Evolutionary conservation across 495 filamentous ascomycete genomes (phyloP).

Genomic region (Xylaria telfairii): DNA sequence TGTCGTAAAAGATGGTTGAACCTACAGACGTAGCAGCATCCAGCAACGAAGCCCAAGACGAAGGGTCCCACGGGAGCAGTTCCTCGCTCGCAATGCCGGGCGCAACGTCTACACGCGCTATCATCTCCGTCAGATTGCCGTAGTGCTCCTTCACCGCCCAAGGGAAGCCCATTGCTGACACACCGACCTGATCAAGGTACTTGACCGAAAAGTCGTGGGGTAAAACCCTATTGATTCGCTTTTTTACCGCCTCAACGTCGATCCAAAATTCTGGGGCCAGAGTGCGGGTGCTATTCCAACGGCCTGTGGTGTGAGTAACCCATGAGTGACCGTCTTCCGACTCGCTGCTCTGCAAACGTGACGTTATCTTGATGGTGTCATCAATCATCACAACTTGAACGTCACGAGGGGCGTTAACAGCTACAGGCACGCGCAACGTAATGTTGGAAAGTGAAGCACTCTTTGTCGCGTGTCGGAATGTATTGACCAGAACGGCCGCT

Average conservation of each 20-base stretch:
- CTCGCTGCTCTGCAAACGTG: slow-evolving; percentile 35
- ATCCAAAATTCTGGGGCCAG: slow-evolving; percentile 11
- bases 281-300: slow-evolving; percentile 11
- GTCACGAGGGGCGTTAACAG: slow-evolving; percentile 42
- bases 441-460: slow-evolving; percentile 38
- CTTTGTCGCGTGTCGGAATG: slow-evolving; percentile 44
- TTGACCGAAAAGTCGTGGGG: slow-evolving; percentile 43
- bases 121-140: slow-evolving; percentile 49
- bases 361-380: slow-evolving; percentile 36
- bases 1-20: slow-evolving; percentile 50
- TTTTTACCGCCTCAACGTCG: slow-evolving; percentile 32
- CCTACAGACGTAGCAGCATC: slow-evolving; percentile 56
- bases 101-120: slow-evolving; percentile 47
- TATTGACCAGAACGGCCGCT: slow-evolving; percentile 48
- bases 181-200: slow-evolving; percentile 50
- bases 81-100: slow-evolving; percentile 21
- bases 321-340: slow-evolving; percentile 37
- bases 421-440: slow-evolving; percentile 48
- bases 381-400: slow-evolving; percentile 43
- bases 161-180: slow-evolving; percentile 52
- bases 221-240: slow-evolving; percentile 29
- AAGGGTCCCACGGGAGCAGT: slow-evolving; percentile 38
- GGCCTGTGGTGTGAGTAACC: slow-evolving; percentile 49
- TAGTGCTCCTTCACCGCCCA: slow-evolving; percentile 51
- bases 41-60: slow-evolving; percentile 53